phyloP scores from a whole-genome alignment of 768 basidiomycete species.

The Tricholoma matsutake region DNA sequence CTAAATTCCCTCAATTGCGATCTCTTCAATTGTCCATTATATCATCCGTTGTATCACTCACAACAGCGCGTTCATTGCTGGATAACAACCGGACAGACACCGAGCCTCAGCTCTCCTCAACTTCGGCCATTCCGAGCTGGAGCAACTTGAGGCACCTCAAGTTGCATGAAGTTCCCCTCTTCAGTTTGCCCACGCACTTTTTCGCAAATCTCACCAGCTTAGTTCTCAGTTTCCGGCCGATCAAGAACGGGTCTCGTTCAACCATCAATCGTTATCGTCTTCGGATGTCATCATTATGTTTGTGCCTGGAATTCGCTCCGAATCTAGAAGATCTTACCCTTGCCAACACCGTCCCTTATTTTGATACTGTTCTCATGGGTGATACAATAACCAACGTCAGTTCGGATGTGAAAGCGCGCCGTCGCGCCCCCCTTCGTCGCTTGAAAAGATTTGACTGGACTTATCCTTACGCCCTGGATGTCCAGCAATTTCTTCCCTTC shows the following conservation, averaged over 20 bases:
- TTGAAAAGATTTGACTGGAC: slow-evolving; percentile 48
- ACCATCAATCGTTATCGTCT: slow-evolving; percentile 29
- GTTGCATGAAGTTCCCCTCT: slow-evolving; percentile 40
- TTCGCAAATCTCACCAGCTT: slow-evolving; percentile 39
- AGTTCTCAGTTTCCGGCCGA: slow-evolving; percentile 38
- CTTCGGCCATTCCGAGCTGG: slow-evolving; percentile 7
- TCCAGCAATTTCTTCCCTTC: slow-evolving; percentile 43
- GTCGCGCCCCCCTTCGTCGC: slow-evolving; percentile 32
- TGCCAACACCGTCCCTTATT: slow-evolving; percentile 38
- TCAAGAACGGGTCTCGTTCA: slow-evolving; percentile 15
- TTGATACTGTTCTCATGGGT: slow-evolving; percentile 27
- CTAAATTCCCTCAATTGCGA: background rate
- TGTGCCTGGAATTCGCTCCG: slow-evolving; percentile 35
- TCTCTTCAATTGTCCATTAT: background rate
- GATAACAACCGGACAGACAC: background rate
- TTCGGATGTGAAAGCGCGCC: background rate
- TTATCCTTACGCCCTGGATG: slow-evolving; percentile 38
- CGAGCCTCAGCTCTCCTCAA: background rate
- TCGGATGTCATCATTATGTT: slow-evolving; percentile 38
- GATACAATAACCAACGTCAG: slow-evolving; percentile 1
- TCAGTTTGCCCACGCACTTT: slow-evolving; percentile 33
- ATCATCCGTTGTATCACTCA: background rate
- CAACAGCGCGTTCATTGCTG: slow-evolving; percentile 7
- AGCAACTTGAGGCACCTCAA: slow-evolving; percentile 32
- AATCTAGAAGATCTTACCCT: slow-evolving; percentile 42